Evolutionary conservation across 2,329 filamentous ascomycete species (phyloP), one percentile per base, ranked within the genome.

Genomic region (Malbranchea zuffiana): DNA sequence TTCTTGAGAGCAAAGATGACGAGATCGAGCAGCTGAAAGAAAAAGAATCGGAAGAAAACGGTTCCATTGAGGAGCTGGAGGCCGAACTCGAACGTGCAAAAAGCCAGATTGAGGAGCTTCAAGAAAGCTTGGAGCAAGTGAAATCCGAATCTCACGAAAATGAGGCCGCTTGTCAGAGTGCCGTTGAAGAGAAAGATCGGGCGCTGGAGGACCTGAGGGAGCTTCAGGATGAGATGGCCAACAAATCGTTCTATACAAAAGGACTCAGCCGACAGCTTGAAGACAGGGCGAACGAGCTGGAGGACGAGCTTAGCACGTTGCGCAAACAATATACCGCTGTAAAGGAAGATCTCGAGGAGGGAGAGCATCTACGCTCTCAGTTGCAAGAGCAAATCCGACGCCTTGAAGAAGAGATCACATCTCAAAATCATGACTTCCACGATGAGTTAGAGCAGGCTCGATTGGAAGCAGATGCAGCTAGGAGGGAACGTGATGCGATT

Each of bases 201-300:
- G 66, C 65, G 6, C 67, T 72, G 41, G 65, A 72, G 43, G 67
- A 76, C 39, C 62, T 79, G 2, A 68, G 72, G 33, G 67, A 72
- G 39, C 66, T 86, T 16, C 80, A 82, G 44, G 79, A 83, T 37
- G 82, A 86, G 49, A 75, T 86, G 70, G 72, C 80, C 15, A 79
- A 87, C 59, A 86, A 85, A 49, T 87, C 82, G 0, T 71, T 85
- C 24, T 75, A 75, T 36, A 82, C 80, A 8, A 85, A 82, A 52
- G 80, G 79, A 2, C 66, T 84, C 6, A 82, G 75, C 35, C 73
- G 80, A 20, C 81, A 87, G 57, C 69, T 84, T 12, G 80, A 87
- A 50, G 80, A 83, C 47, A 83, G 77, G 55, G 63, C 75, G 6
- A 62, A 66, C 35, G 74, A 75, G 20, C 61, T 87, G 6, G 79